These are phyloP conservation scores for Daldinia bambusicola DNA, from an alignment of 495 filamentous ascomycete species.

Conservation along the genomic window DNA sequence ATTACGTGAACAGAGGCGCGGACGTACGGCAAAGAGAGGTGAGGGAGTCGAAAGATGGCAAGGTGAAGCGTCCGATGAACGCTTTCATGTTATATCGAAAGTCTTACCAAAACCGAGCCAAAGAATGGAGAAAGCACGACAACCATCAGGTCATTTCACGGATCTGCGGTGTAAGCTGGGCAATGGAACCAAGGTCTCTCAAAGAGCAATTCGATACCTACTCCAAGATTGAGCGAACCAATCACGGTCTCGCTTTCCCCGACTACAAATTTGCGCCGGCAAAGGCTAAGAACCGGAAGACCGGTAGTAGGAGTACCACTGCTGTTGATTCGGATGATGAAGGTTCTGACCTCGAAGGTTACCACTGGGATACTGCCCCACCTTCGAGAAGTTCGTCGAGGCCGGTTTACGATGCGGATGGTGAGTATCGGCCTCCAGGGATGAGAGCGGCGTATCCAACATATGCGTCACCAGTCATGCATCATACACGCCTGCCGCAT, in stretches of 20 bases:
- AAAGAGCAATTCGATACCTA: conserved; percentile 82
- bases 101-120: conserved; percentile 87
- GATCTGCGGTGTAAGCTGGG: conserved; percentile 87
- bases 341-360: conserved; percentile 45
- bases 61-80: conserved; percentile 94
- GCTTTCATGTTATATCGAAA: conserved; percentile 99
- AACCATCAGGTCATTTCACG: conserved; percentile 95
- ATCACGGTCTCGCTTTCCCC: conserved; percentile 87
- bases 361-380: conserved; percentile 50
- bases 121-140: conserved; percentile 82
- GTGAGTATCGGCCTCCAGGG: conserved; percentile 50
- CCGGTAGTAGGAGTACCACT: background rate
- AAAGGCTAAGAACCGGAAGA: conserved; percentile 67
- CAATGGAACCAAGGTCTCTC: conserved; percentile 75
- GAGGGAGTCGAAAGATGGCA: conserved; percentile 74
- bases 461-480: conserved; percentile 47
- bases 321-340: conserved; percentile 54
- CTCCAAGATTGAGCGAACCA: conserved; percentile 82
- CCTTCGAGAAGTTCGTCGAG: conserved; percentile 48
- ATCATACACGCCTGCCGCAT: conserved; percentile 49
- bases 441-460: conserved; percentile 42
- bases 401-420: conserved; percentile 47
- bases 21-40: conserved; percentile 75
- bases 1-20: conserved; percentile 77
- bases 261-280: conserved; percentile 95